Evolutionary conservation across 2,329 filamentous ascomycete species (phyloP).

Genomic region (Xylaria sp.): DNA sequence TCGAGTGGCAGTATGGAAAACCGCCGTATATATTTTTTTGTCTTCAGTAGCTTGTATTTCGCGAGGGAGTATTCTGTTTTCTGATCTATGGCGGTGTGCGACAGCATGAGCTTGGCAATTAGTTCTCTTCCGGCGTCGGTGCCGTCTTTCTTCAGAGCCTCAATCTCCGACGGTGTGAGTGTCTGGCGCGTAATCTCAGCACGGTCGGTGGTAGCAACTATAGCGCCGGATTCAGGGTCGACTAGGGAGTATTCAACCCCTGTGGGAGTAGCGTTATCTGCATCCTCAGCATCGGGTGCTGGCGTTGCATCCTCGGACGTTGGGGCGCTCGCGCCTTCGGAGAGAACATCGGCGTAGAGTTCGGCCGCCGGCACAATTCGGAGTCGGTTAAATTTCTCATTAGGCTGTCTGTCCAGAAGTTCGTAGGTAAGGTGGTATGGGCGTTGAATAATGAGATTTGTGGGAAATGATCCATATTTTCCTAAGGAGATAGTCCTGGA

Average conservation of each 20-base stretch:
- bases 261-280: slow-evolving; percentile 56
- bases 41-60: slow-evolving; percentile 95
- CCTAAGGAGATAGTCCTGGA: slow-evolving; percentile 85
- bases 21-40: slow-evolving; percentile 89
- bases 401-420: slow-evolving; percentile 76
- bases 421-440: slow-evolving; percentile 95
- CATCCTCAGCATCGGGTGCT: slow-evolving; percentile 53
- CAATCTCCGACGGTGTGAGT: slow-evolving; percentile 79
- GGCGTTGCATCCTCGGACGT: slow-evolving; percentile 54
- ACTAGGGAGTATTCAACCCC: slow-evolving; percentile 60
- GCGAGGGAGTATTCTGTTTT: slow-evolving; percentile 94
- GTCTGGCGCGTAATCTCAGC: slow-evolving; percentile 77
- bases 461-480: slow-evolving; percentile 91
- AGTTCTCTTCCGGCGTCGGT: slow-evolving; percentile 86
- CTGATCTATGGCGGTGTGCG: slow-evolving; percentile 89
- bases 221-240: slow-evolving; percentile 58
- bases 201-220: slow-evolving; percentile 66
- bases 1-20: slow-evolving; percentile 90
- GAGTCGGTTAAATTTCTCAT: slow-evolving; percentile 73
- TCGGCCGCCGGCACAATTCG: slow-evolving; percentile 84
- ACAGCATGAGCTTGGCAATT: slow-evolving; percentile 91
- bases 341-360: slow-evolving; percentile 82
- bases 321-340: slow-evolving; percentile 52
- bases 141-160: slow-evolving; percentile 77
- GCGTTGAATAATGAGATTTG: slow-evolving; percentile 89